Evolutionary conservation across 2,329 filamentous ascomycete species (phyloP), one percentile per base, ranked within the genome.

Genomic region (Pseudogymnoascus sp.): DNA sequence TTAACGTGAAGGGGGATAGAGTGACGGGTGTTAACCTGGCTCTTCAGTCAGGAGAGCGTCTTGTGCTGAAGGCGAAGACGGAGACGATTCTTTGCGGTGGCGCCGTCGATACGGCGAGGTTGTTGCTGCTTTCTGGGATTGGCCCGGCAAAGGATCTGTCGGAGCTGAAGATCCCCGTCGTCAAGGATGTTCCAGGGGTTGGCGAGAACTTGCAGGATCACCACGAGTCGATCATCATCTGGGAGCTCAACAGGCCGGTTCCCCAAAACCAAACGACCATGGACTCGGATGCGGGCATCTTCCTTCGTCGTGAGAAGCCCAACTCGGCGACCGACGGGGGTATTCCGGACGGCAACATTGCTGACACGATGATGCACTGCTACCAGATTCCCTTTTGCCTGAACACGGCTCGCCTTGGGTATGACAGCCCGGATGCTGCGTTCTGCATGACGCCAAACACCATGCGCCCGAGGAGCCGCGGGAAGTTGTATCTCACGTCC

Each of bases 331-430:
- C 71, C 11, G 73, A 76, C 6, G 79, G 80, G 65, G 74, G 72
- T 5, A 70, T 81, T 39, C 72, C 76, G 1, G 90, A 95, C 67
- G 88, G 88, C 59, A 82, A 88, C 64, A 86, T 89, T 61, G 89
- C 88, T 65, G 91, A 96, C 71, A 77, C 95, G 70, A 96, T 96
- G 91, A 94, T 94, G 88, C 91, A 96, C 78, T 96, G 91, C 82
- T 96, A 96, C 79, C 91, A 96, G 76, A 95, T 96, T 67, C 91
- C 91, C 60, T 96, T 96, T 76, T 89, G 87, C 64, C 84, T 91
- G 67, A 96, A 96, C 81, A 96, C 91, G 1, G 77, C 81, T 61
- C 86, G 89, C 39, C 81, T 96, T 9, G 91, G 91, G 66, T 96
- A 86, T 70, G 69, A 70, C 28, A 68, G 67, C 1, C 73, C 74